Evolutionary conservation across 148 eudicot species (phyloP), one percentile per base, ranked within the genome.

Genomic region (Chenopodium formosanum): DNA sequence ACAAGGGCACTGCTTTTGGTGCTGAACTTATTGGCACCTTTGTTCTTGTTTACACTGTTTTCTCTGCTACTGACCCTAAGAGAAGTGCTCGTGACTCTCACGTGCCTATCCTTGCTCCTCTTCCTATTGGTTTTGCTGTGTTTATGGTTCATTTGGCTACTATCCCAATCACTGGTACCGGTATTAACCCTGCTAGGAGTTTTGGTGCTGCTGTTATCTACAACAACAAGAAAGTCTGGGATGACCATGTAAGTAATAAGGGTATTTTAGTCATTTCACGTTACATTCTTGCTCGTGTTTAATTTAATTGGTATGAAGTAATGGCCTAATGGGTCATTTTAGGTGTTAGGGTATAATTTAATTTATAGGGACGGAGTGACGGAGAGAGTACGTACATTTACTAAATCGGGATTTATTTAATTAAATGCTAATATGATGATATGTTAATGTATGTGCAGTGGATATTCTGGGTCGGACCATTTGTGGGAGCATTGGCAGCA

Each of bases 401-500:
- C 62, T 56, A 53, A 53, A 53, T 53, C 20, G 4, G 20, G 17
- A 53, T 53, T 9, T 40, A 40, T 40, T 48, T 9, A 48, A 46
- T 2, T 44, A 20, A 34, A 9, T 46, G 16, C 46, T 14, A n/a
- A 2, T 34, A 40, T 68, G 46, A 1, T 32, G 44, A 46, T 1
- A 9, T 4, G 12, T 2, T 7, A 32, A 4, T 62, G 12, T 11
- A 23, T 83, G 78, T 60, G 79, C 91, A 94, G 97, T 94, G 98
- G 97, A 93, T 94, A 46, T 94, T 94, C 88, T 94, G 97, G 98
- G 98, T 94, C 4, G 98, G 98, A 56, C 97, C 98, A 62, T 88
- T 93, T 62, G 91, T 89, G 67, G 98, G 98, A 82, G 98, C 98
- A 25, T 62, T 91, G 85, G 92, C 90, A 78, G 98, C 97, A 62